A percentile compares a stretch with the other conserved stretches of the same genome.
Conservation (phyloP, 768 basidiomycete species). For the Leccinum disarticulatum region DNA sequence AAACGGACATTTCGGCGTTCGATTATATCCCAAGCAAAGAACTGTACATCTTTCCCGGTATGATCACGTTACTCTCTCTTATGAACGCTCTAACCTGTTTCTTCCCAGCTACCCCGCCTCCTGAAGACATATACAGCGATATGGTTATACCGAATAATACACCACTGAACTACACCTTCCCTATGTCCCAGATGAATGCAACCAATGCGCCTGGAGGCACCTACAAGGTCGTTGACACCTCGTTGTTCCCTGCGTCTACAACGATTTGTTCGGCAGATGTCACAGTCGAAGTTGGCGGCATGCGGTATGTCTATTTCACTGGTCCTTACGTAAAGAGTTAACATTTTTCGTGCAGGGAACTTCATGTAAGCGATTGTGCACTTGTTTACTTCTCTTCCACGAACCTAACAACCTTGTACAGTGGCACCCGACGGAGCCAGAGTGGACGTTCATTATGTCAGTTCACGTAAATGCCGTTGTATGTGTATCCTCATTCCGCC, state of each 20-base stretch:
- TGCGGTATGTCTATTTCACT: constrained; percentile 41
- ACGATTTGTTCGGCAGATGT: constrained; percentile 60
- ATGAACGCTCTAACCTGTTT: not conserved
- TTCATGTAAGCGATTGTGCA: constrained; percentile 38
- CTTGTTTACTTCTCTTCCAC: not conserved
- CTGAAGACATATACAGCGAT: constrained; percentile 39
- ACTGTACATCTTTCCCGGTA: constrained; percentile 56
- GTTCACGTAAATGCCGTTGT: not conserved
- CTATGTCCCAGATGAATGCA: constrained; percentile 47
- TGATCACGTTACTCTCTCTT: not conserved
- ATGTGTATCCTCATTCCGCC: constrained; percentile 1
- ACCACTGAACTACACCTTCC: constrained; percentile 54
- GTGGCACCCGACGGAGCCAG: constrained; percentile 55
- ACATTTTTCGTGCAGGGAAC: constrained; percentile 33
- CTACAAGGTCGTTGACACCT: constrained; percentile 59
- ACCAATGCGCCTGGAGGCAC: constrained; percentile 51
- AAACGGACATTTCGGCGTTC: constrained; percentile 45
- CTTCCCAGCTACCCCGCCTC: constrained; percentile 40
- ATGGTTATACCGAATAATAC: constrained; percentile 51
- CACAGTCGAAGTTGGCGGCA: constrained; percentile 56
- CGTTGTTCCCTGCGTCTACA: constrained; percentile 50
- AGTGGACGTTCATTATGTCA: constrained; percentile 46
- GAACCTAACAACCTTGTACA: constrained; percentile 10
- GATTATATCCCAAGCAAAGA: constrained; percentile 53
- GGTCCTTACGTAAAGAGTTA: not conserved